phyloP scores from a whole-genome alignment of 192 early-diverging fungal species.

The Dissophora ornata region DNA sequence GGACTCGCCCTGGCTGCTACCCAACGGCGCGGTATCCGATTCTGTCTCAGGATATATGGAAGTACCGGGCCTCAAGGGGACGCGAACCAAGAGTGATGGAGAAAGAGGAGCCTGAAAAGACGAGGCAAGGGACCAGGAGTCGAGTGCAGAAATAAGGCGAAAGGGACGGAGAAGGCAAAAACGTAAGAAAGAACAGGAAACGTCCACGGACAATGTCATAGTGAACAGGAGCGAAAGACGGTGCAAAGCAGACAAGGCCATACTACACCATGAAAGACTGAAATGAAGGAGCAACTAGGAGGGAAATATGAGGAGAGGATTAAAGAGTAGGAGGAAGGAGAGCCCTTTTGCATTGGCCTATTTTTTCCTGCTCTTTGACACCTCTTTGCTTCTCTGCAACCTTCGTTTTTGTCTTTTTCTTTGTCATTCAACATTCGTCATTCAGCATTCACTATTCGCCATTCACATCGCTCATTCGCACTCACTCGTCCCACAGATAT shows the following conservation, averaged over 20 bases:
- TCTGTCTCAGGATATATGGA: too few relatives aligned
- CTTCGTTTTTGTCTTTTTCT: not conserved
- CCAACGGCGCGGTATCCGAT: too few relatives aligned
- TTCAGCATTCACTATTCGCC: not conserved
- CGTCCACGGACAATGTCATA: too few relatives aligned
- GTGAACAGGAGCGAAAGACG: too few relatives aligned
- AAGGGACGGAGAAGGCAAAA: not conserved
- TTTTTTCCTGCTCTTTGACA: not conserved
- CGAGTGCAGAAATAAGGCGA: not conserved
- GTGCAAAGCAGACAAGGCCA: too few relatives aligned
- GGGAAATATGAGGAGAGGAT: not conserved
- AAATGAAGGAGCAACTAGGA: not conserved
- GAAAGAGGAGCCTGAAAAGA: too few relatives aligned
- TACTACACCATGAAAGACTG: too few relatives aligned
- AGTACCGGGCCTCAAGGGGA: too few relatives aligned
- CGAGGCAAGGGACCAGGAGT: not conserved
- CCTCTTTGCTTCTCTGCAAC: not conserved
- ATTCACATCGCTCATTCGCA: not conserved
- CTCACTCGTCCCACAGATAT: too few relatives aligned
- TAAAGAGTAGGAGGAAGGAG: not conserved
- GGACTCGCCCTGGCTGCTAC: too few relatives aligned
- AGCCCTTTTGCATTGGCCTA: too few relatives aligned
- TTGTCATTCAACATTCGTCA: conserved; percentile 1
- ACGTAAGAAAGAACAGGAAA: not conserved
- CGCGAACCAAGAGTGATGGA: too few relatives aligned